A percentile compares a stretch with the other conserved stretches of the same genome.
phyloP scores from a whole-genome alignment of 176 grass and related monocot genomes.

The Aegilops speltoides region DNA sequence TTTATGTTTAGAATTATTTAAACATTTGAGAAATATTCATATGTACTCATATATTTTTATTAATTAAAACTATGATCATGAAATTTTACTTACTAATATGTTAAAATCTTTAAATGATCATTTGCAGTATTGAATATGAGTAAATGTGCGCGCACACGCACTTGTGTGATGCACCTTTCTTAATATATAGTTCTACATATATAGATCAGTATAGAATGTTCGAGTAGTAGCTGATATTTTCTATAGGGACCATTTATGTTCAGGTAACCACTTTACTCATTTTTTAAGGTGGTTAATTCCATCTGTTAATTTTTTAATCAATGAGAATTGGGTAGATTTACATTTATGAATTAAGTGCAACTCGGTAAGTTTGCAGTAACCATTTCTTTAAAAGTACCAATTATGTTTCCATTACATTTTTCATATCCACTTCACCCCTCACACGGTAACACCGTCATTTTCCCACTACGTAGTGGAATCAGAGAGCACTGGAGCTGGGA shows the following conservation, averaged over 20 bases:
- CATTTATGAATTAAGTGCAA: not conserved
- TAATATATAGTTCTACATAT: not conserved
- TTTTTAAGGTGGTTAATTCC: not conserved
- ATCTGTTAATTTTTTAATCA: not conserved
- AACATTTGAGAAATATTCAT: not conserved
- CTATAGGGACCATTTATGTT: not conserved
- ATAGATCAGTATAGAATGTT: not conserved
- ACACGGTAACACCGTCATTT: not conserved
- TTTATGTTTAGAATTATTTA: not conserved
- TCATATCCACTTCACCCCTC: conserved; percentile 1
- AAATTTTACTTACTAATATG: no score
- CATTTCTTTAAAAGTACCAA: not conserved
- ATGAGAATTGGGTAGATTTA: not conserved
- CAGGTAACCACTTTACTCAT: not conserved
- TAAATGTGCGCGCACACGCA: not conserved
- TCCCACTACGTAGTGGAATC: not conserved
- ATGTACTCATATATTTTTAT: no score
- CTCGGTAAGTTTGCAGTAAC: not conserved
- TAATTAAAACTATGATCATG: no score
- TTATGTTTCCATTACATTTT: conserved; percentile 12
- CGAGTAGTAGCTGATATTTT: not conserved
- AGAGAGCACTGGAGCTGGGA: not conserved
- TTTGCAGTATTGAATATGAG: no score
- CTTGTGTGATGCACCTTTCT: not conserved
- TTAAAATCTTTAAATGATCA: no score